Base-by-base conservation (phyloP, 2,329 filamentous ascomycete species). In the Tolypocladium tropicale region DNA sequence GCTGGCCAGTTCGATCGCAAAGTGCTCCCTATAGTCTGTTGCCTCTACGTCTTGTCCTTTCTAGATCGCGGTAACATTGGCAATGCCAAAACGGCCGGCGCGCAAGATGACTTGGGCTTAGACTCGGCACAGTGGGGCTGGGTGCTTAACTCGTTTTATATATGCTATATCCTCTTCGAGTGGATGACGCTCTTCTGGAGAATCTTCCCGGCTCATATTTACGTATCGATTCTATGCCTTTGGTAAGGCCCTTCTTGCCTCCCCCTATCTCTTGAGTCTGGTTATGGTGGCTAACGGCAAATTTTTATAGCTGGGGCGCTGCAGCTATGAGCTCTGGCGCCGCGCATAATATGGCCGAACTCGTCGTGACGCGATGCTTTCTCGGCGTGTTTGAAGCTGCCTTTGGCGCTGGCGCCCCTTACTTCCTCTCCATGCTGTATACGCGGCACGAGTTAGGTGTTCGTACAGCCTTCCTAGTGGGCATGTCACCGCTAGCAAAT, bases 341-440 rank as follows among this genome's bases (percentile, higher is more conserved):
- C 7, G 58, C 56, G 1, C 60, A 54, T 12, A 61, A 57, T 7
- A 61, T 61, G 58, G 61, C 55, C 5, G 60, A 58, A 5, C 58
- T 65, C 51, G 59, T 63, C 56, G 61, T 58, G 11, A 57, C 60
- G 21, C 59, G 64, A n/a, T 59, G 60, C 32, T 52, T 68, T 33
- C 60, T 70, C 21, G 67, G 65, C 10, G 58, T 65, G 9, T 64
- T 68, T 9, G 68, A 70, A 33, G 67, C 67, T 2, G 36, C 37
- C 12, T 56, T 59, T 41, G 65, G 64, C 9, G 58, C 65, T 16
- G 67, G 67, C 11, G 61, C 62, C 32, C 62, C 67, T 2, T 70
- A 67, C 50, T 65, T 65, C 32, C 61, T 70, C 6, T 69, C 68
- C 1, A 58, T 70, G 41, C 70, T 71, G 56, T 71, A 71, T 53